Conservation (phyloP, 2,329 filamentous ascomycete genomes). For the Trichoderma polysporum region DNA sequence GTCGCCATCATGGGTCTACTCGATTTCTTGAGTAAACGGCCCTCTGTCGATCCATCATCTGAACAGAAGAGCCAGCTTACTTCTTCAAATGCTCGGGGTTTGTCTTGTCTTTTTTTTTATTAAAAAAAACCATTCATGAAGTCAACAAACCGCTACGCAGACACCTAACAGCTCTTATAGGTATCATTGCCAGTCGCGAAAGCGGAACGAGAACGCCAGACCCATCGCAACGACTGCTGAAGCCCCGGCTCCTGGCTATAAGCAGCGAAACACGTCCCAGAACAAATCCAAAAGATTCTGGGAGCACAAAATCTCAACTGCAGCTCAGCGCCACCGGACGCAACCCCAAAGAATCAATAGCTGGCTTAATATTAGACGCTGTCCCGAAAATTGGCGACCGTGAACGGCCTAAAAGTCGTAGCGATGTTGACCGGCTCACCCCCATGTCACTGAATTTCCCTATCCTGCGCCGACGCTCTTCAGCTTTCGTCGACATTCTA, state of each 20-base stretch:
- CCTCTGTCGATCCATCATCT: constrained; percentile 6
- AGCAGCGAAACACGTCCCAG: constrained; percentile 6
- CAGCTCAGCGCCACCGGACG: background rate
- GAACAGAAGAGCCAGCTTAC: background rate
- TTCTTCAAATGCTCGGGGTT: constrained; percentile 1
- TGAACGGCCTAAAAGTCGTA: background rate
- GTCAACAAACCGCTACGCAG: background rate
- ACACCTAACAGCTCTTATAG: constrained; percentile 1
- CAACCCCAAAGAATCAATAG: constrained; percentile 5
- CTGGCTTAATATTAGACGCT: background rate
- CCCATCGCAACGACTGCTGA: constrained; percentile 7
- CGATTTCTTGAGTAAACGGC: constrained; percentile 18
- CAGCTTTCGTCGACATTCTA: constrained; percentile 49
- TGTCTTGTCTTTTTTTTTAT: background rate
- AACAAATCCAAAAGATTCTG: background rate
- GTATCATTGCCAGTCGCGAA: background rate
- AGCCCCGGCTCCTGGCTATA: constrained; percentile 17
- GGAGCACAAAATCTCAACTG: background rate
- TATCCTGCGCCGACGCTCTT: background rate
- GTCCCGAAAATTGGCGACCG: background rate
- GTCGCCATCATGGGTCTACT: constrained; percentile 21
- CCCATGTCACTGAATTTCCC: background rate
- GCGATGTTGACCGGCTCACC: background rate
- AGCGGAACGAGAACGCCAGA: constrained; percentile 12
- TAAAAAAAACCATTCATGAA: no score